Conservation (phyloP, 495 filamentous ascomycete species). For the Opeltia flavorubescens region DNA sequence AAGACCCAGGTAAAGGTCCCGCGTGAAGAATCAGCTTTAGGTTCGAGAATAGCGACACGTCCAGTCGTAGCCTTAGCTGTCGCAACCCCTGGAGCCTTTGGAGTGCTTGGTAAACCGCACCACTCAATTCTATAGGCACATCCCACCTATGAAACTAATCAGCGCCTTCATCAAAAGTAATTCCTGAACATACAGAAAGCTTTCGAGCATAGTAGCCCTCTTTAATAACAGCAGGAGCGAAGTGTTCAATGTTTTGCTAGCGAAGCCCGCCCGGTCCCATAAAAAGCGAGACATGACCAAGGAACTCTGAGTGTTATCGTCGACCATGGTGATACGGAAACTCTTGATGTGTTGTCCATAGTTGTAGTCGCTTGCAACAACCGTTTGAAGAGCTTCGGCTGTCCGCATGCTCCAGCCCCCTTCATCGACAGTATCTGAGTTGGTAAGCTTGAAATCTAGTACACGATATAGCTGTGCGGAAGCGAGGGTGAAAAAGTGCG, state of each 20-base stretch:
- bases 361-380: conserved; percentile 44
- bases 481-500: conserved; percentile 40
- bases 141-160: conserved; percentile 37
- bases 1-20: conserved; percentile 13
- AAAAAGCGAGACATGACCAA: conserved; percentile 11
- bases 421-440: conserved; percentile 41
- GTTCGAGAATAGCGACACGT: conserved; percentile 35
- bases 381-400: conserved; percentile 41
- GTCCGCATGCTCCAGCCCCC: conserved; percentile 27
- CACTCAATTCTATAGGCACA: conserved; percentile 44
- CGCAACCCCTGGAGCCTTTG: conserved; percentile 30
- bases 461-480: conserved; percentile 39
- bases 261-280: conserved; percentile 13
- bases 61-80: conserved; percentile 21
- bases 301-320: conserved; percentile 1
- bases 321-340: conserved; percentile 9
- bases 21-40: conserved; percentile 31
- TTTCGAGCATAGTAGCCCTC: conserved; percentile 37
- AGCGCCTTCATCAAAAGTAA: not conserved
- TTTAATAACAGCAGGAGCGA: conserved; percentile 40
- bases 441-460: conserved; percentile 30
- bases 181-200: conserved; percentile 29
- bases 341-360: conserved; percentile 40
- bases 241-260: conserved; percentile 44
- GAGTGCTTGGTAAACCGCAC: conserved; percentile 40